Percentiles rank a stretch among this genome's conserved stretches.
Conservation (phyloP, 257 asterid genomes). For the Nicotiana noctiflora region DNA sequence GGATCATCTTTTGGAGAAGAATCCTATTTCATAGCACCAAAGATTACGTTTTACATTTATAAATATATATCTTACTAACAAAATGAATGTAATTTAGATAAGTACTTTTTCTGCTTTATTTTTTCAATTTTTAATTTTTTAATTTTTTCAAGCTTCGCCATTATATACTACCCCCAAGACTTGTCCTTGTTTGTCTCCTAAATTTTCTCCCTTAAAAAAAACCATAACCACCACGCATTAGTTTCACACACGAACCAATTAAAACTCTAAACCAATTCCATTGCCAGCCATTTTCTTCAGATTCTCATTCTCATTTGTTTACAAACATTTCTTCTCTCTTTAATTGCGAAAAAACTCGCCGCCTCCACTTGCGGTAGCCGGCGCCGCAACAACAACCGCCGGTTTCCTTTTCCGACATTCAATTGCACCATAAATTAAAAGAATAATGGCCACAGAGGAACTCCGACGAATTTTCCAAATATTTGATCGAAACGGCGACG, state of each 20-base stretch:
- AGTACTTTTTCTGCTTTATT: no score
- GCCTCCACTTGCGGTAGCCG: neutral
- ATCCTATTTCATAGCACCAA: neutral
- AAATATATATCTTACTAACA: no score
- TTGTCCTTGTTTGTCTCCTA: slow-evolving; percentile 15
- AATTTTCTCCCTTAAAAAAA: slow-evolving; percentile 1
- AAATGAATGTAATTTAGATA: neutral
- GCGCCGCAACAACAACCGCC: slow-evolving; percentile 7
- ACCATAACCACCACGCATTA: neutral
- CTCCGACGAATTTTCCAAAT: slow-evolving; percentile 45
- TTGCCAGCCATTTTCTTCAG: slow-evolving; percentile 33
- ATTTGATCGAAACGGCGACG: slow-evolving; percentile 59
- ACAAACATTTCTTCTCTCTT: slow-evolving; percentile 30
- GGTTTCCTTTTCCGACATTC: neutral
- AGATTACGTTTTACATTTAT: no score
- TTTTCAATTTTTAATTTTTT: neutral
- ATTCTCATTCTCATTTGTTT: slow-evolving; percentile 21
- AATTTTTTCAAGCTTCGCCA: no score
- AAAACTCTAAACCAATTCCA: slow-evolving; percentile 6
- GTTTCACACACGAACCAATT: neutral
- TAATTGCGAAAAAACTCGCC: slow-evolving; percentile 44
- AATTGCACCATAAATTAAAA: neutral
- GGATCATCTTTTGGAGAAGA: neutral
- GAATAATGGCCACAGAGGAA: slow-evolving; percentile 40
- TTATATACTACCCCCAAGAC: neutral